These are phyloP conservation scores for Phytophthora macrochlamydospora DNA, from an alignment of 352 stramenopile species.

Conservation along the genomic window DNA sequence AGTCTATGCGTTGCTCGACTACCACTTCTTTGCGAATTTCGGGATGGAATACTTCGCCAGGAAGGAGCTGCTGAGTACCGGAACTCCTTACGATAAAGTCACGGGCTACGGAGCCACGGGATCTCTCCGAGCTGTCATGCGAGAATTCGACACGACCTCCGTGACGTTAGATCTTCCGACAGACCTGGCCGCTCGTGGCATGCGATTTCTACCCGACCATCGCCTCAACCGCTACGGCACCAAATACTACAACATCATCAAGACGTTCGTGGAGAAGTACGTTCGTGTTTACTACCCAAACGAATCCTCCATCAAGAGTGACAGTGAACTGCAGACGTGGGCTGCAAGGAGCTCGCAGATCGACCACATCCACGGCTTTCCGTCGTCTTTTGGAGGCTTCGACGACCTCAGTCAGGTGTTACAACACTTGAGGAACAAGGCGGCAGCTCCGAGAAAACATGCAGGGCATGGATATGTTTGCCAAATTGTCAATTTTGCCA, in stretches of 20 bases:
- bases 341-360: slow-evolving; percentile 25
- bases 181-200: slow-evolving; percentile 19
- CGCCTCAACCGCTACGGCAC: slow-evolving; percentile 37
- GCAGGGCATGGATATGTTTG: too few species aligned
- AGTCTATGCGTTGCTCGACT: slow-evolving; percentile 42
- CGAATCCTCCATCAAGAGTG: slow-evolving; percentile 23
- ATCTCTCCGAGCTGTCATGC: slow-evolving; percentile 35
- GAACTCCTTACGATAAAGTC: slow-evolving; percentile 33
- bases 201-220: slow-evolving; percentile 30
- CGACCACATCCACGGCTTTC: slow-evolving; percentile 34
- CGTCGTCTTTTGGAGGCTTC: slow-evolving; percentile 18
- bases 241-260: slow-evolving; percentile 32
- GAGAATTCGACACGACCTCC: slow-evolving; percentile 24
- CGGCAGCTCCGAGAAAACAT: too few species aligned
- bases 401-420: slow-evolving; percentile 24
- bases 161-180: slow-evolving; percentile 18
- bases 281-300: slow-evolving; percentile 39
- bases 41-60: slow-evolving; percentile 33
- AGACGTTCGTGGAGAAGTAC: slow-evolving; percentile 36
- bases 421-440: too few species aligned
- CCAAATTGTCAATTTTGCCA: too few species aligned
- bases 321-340: slow-evolving; percentile 53
- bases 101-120: slow-evolving; percentile 41
- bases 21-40: slow-evolving; percentile 42
- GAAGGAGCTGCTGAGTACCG: slow-evolving; percentile 19